Evolutionary conservation across 768 basidiomycete species (phyloP), one percentile per base, ranked within the genome.

Genomic region (Auriscalpium microsporum): DNA sequence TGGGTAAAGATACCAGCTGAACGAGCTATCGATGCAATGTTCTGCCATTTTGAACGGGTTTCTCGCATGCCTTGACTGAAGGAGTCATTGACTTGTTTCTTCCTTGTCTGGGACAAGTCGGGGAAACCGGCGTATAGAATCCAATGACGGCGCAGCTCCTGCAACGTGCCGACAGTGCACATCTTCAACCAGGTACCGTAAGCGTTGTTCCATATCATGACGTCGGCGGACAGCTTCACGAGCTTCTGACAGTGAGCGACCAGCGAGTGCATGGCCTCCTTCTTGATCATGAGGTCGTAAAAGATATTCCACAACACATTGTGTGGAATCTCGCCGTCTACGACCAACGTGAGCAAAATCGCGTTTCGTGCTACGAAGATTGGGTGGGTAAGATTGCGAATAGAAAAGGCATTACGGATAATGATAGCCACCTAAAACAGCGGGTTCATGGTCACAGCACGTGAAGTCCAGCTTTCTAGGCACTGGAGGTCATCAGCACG

Each of bases 381-480:
- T 14, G 48, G 34, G 28, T 34, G 38, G 19, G 42, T 23, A 8
- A 53, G 16, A 10, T 46, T 9, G 21, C 28, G 28, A 28, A 28
- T 4, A 28, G 28, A 28, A 11, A 6, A 11, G 5, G 36, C 19
- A 9, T 42, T n/a, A 37, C 23, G 16, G 46, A n/a, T n/a, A 14
- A 52, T 17, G 21, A n/a, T 19, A 47, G 65, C 16, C 54, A 76
- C 79, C 75, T 47, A 80, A 57, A 17, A 78, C 64, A 0, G 72
- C 78, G 2, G 78, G 72, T 34, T 81, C 78, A 45, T 66, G 62
- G 63, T 81, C 78, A 50, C 75, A 78, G 53, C 77, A 79, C 13
- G 78, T 81, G 50, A 79, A 73, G 60, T 80, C 78, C 17, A 78
- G 55, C 1, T 45, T 45, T 23, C 76, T 67, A 33, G 23, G 16